Evolutionary conservation across 108 stramenopile genomes (phyloP).

Genomic region (Cyclotella kingstonii): DNA sequence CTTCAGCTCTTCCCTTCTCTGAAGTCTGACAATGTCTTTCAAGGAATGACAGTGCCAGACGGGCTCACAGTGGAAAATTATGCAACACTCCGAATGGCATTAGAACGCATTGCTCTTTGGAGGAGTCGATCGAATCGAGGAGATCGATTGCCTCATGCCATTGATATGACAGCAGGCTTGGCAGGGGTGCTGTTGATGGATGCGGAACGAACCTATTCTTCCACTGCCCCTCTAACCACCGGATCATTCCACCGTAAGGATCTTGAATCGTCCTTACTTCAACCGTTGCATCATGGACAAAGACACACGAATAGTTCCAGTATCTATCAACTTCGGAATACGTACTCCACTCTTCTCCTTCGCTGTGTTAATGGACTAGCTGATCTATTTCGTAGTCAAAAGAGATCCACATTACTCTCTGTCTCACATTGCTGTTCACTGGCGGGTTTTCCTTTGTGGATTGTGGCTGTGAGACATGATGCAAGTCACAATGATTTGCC

Average conservation of each 20-base stretch:
- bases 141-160: conserved; percentile 62
- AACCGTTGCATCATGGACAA: too few relatives aligned
- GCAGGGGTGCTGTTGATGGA: conserved; percentile 65
- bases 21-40: background rate
- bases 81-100: conserved; percentile 38
- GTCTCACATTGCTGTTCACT: conserved; percentile 59
- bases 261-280: too few relatives aligned
- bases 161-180: conserved; percentile 67
- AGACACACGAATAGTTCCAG: background rate
- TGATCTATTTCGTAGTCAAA: conserved; percentile 63
- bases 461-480: conserved; percentile 84
- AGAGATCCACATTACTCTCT: conserved; percentile 41
- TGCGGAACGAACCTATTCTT: conserved; percentile 7
- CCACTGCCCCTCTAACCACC: background rate
- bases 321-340: conserved; percentile 53
- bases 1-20: conserved; percentile 30
- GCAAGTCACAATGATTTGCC: conserved; percentile 79
- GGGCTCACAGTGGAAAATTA: conserved; percentile 21
- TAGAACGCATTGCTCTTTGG: conserved; percentile 69
- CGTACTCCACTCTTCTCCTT: conserved; percentile 69
- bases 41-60: background rate
- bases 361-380: conserved; percentile 86
- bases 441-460: conserved; percentile 76
- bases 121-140: conserved; percentile 40
- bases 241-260: background rate